Base-by-base conservation (phyloP, 139 green algal genomes). In the Chlamydomonas schloesseri region DNA sequence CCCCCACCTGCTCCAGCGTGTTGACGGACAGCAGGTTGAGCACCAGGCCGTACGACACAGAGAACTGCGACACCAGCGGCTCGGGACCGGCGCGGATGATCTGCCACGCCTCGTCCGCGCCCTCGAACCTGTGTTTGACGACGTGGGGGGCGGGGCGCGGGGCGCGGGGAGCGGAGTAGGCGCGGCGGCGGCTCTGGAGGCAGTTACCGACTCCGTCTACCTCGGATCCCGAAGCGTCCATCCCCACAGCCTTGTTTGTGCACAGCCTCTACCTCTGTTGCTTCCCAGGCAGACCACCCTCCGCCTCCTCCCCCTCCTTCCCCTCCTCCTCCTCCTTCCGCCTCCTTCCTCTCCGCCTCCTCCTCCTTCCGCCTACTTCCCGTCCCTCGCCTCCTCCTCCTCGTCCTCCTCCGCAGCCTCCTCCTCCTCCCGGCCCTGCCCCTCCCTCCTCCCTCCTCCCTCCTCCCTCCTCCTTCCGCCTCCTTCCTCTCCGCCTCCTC, bases 1-100 rank as follows among this genome's bases (percentile, higher is more conserved):
- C 0, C 33, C 76, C 37, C 60, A 83, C 76, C 76, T 97, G 93
- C 46, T 92, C 88, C 65, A 98, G 84, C 28, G 80, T 93, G 75
- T 95, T 95, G 23, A 89, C 94, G 64, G 87, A 91, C 33, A 98
- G 92, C 89, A 98, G 88, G 92, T 98, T 98, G 76, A 98, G 93
- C 82, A 96, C 96, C 91, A 98, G 94, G 65, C 92, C 91, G 84
- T 98, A 98, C 60, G 88, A 92, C 5, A 93, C 90, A 62, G 71
- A 86, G 82, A 98, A 98, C 84, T 95, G 93, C 29, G 69, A 87
- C 21, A 47, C 18, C 68, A 98, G 90, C 5, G 93, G 87, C 92
- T 98, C 96, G 20, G 96, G 95, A 6, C 96, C 96, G 21, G 71
- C 86, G 14, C 60, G 50, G 58, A 98, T 93, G 85, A 98, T 97